Base-by-base conservation (phyloP, 441 rosid species). In the Croton setiger region DNA sequence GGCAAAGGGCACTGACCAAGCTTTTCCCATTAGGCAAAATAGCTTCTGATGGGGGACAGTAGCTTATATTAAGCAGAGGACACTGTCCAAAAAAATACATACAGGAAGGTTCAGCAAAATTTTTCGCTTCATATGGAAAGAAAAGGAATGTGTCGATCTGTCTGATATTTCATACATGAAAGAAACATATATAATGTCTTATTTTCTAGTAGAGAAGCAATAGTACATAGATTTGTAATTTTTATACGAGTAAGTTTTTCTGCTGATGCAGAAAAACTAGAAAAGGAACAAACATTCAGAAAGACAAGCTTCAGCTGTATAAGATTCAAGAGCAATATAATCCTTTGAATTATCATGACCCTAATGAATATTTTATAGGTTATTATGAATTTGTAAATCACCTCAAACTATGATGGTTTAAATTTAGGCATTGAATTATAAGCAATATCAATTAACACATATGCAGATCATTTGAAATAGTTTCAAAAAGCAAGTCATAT, bases 11-110 rank as follows among this genome's bases (percentile, higher is more conserved):
- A 67, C 75, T 74, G 81, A 91, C 98, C 96, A 93, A 82, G 62
- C 76, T 82, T 81, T 88, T 90, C 44, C 86, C 92, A 15, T 72
- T 56, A 68, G 95, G 83, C 47, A 83, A 75, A 69, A 76, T 79
- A 71, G 81, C 71, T 82, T 93, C 98, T 57, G 97, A 88, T 66
- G 95, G 79, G 60, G 96, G 95, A 74, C 98, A 93, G 73, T 88
- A 93, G 72, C 92, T 91, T 78, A 93, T 83, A 83, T 93, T 93
- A 81, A 93, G 72, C 72, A 93, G 88, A n/a, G 89, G 92, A 82
- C 98, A 93, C 98, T 93, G 87, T 67, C 63, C 65, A 76, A 52
- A 31, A 72, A 52, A 76, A 70, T 68, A 33, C 61, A 82, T 1
- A 76, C 66, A 44, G 67, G 31, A 67, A 58, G 57, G 75, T 69